Evolutionary conservation across 176 grass and related monocot species (phyloP).

Genomic region (barley (Hordeum vulgare)): MorexV3_pseudomolecules_assembly NC_058518.1:462822409-462822908

Average conservation of each 20-base stretch:
- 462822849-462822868: neutral
- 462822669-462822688: constrained; percentile 11
- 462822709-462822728: neutral
- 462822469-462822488: constrained; percentile 29
- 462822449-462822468: constrained; percentile 30
- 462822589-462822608: neutral
- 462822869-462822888: neutral
- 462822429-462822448: constrained; percentile 21
- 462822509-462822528: constrained; percentile 16
- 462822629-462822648: neutral
- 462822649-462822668: neutral
- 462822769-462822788: constrained; percentile 5
- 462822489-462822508: constrained; percentile 18
- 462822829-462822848: constrained; percentile 17
- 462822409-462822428: constrained; percentile 22
- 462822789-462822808: neutral
- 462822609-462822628: neutral
- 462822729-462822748: neutral
- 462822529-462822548: constrained; percentile 3
- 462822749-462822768: neutral
- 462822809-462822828: constrained; percentile 20
- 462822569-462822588: neutral
- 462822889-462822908: neutral
- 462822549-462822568: neutral
- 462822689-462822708: neutral